Conservation (phyloP, 1,139 yeast genomes). For the Pichia sp. region DNA sequence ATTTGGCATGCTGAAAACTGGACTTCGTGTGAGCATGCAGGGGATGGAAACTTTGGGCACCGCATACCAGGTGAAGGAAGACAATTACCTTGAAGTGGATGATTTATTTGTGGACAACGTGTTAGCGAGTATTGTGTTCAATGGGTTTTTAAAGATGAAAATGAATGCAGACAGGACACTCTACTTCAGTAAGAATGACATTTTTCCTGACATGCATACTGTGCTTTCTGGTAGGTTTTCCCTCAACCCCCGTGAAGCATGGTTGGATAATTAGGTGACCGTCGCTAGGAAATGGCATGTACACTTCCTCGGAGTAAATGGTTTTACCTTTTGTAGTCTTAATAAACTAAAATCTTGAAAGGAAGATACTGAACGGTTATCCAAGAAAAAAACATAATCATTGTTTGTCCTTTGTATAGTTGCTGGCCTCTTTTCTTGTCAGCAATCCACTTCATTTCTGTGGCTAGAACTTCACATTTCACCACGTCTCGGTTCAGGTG, state of each 20-base stretch:
- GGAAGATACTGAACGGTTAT: too few relatives aligned
- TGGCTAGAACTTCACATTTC: too few relatives aligned
- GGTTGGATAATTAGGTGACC: constrained; percentile 25
- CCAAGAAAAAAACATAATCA: too few relatives aligned
- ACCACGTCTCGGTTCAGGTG: too few relatives aligned
- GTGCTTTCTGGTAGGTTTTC: constrained; percentile 34
- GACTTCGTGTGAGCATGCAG: constrained; percentile 19
- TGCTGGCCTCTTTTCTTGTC: too few relatives aligned
- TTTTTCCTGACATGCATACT: constrained; percentile 43
- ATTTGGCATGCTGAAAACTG: constrained; percentile 19
- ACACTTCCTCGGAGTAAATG: too few relatives aligned
- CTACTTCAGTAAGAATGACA: constrained; percentile 45
- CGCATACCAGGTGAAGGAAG: constrained; percentile 8
- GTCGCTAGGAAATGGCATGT: not conserved
- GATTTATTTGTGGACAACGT: constrained; percentile 40
- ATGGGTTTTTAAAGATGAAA: constrained; percentile 51
- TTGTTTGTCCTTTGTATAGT: too few relatives aligned
- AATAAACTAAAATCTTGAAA: too few relatives aligned
- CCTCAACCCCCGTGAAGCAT: constrained; percentile 24
- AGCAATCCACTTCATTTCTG: too few relatives aligned
- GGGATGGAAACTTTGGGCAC: constrained; percentile 4
- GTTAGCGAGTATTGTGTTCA: constrained; percentile 47
- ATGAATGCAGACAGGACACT: constrained; percentile 43
- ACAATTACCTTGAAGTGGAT: not conserved
- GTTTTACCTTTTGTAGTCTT: too few relatives aligned